Conservation (phyloP, 257 asterid genomes). For the Solanum pimpinellifolium region DNA sequence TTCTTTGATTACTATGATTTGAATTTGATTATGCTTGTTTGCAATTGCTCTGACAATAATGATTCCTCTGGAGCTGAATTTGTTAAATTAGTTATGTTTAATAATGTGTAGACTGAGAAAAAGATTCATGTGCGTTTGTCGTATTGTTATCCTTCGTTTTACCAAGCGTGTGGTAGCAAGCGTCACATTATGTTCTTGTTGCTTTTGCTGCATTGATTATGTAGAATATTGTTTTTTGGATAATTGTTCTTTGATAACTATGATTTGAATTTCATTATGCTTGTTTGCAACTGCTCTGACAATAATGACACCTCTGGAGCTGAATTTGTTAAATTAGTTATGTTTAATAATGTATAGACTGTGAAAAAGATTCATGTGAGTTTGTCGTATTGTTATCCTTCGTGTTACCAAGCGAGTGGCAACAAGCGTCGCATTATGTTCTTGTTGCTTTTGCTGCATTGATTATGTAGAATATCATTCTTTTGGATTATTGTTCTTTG, state of each 20-base stretch:
- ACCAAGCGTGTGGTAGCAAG: not conserved
- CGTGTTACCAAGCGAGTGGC: not conserved
- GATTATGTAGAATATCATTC: not conserved
- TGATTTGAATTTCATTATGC: not conserved
- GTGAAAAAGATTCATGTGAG: not conserved
- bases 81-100: not conserved
- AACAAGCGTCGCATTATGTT: not conserved
- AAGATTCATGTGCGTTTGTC: not conserved
- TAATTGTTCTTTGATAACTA: not conserved
- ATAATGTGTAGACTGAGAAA: not conserved
- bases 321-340: not conserved
- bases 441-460: not conserved
- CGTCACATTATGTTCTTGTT: not conserved
- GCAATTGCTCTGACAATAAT: not conserved
- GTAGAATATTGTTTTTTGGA: not conserved
- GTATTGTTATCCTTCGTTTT: not conserved
- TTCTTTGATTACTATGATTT: not conserved
- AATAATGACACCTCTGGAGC: not conserved
- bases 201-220: not conserved
- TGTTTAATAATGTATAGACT: not conserved
- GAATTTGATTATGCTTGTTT: not conserved
- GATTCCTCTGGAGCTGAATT: not conserved
- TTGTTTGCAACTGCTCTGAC: not conserved
- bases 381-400: not conserved
- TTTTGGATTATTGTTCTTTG: not conserved